These are phyloP conservation scores for Schizophyllum commune DNA, from an alignment of 1,284 basidiomycete genomes.

Conservation along the genomic window DNA sequence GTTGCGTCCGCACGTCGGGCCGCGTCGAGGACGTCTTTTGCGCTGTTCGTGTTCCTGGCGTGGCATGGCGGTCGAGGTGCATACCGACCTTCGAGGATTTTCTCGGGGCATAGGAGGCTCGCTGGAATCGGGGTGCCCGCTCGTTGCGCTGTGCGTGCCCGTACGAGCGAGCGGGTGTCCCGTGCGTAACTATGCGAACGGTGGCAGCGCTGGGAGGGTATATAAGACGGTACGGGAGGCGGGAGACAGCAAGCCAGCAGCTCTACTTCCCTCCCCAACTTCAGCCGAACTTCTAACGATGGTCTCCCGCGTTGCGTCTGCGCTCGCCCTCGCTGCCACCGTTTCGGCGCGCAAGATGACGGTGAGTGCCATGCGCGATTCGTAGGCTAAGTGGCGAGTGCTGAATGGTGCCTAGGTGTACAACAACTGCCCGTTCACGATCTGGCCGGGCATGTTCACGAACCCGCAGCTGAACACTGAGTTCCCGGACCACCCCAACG, in stretches of 20 bases:
- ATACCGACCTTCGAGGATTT: too few species aligned
- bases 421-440: constrained; percentile 37
- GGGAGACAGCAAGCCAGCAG: background rate
- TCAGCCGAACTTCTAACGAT: background rate
- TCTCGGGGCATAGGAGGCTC: too few species aligned
- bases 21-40: background rate
- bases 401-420: constrained; percentile 23
- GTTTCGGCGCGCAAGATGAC: background rate
- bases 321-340: background rate
- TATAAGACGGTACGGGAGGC: background rate
- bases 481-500: constrained; percentile 8
- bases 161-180: too few species aligned
- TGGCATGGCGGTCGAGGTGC: too few species aligned
- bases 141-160: too few species aligned
- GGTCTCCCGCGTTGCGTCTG: background rate
- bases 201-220: too few species aligned
- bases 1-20: background rate
- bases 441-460: constrained; percentile 26
- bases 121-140: too few species aligned
- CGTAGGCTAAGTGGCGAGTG: background rate
- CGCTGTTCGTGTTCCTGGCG: background rate
- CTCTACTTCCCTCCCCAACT: background rate
- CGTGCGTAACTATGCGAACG: too few species aligned
- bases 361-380: background rate
- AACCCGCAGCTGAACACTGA: background rate